phyloP scores from a whole-genome alignment of 2,329 filamentous ascomycete genomes.

The Penicillium sp. region DNA sequence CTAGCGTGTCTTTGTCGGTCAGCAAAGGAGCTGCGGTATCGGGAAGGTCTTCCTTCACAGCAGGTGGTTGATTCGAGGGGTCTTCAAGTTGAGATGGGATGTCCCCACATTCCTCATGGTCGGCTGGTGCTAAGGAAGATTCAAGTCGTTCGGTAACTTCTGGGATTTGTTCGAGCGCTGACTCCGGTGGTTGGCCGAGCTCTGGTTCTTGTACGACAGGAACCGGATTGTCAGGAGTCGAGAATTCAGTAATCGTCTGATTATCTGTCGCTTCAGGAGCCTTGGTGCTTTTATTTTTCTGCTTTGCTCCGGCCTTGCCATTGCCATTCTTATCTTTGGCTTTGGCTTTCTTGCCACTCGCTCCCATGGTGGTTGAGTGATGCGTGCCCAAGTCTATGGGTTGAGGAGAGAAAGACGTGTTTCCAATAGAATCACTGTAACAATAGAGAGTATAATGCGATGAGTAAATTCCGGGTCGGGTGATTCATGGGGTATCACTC shows the following conservation, averaged over 20 bases:
- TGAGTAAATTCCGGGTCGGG: conserved; percentile 35
- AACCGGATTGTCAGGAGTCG: conserved; percentile 24
- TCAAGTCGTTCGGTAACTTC: conserved; percentile 8
- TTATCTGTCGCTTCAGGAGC: conserved; percentile 32
- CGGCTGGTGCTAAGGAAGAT: conserved; percentile 9
- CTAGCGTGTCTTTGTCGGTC: conserved; percentile 18
- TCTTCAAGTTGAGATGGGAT: background rate
- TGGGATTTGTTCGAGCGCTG: conserved; percentile 8
- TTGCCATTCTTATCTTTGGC: conserved; percentile 34
- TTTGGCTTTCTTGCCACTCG: conserved; percentile 36
- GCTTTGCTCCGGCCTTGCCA: conserved; percentile 33
- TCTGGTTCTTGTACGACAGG: conserved; percentile 25
- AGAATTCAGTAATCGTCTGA: conserved; percentile 31
- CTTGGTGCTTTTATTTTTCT: conserved; percentile 42
- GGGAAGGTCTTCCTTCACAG: conserved; percentile 24
- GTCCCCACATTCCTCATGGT: conserved; percentile 12
- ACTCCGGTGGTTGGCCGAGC: conserved; percentile 17
- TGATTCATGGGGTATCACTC: conserved; percentile 27
- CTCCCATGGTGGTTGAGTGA: conserved; percentile 33
- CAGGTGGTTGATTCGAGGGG: conserved; percentile 20
- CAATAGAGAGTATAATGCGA: conserved; percentile 19
- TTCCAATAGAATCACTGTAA: conserved; percentile 34
- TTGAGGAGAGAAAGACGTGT: conserved; percentile 32
- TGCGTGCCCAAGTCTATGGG: conserved; percentile 36
- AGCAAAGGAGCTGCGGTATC: conserved; percentile 12